Base-by-base conservation (phyloP, 441 rosid genomes). In the Macaranga tanarius region DNA sequence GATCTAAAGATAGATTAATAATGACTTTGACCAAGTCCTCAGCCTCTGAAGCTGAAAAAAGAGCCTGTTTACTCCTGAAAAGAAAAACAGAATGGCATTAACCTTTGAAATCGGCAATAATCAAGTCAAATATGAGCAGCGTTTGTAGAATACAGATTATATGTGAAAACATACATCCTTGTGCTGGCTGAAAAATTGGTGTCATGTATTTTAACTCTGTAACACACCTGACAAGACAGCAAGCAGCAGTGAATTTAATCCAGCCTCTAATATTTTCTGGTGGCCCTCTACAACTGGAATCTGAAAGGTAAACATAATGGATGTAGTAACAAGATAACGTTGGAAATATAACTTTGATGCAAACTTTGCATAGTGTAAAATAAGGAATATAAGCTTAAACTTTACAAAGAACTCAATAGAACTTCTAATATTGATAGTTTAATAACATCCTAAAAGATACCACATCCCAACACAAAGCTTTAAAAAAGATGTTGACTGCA, bases 241-340 rank as follows among this genome's bases (percentile, higher is more conserved):
- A 91, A 54, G 86, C 88, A 61, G 88, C 50, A 7, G 76, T 74
- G 75, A 88, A 77, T 77, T 86, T 90, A 58, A 92, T 80, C 97
- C 97, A 95, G 51, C 82, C 77, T 75, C 81, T 83, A 69, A 89
- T 85, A 82, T 87, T 92, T 79, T 79, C 81, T 60, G 97, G 92
- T 61, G 94, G 93, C 50, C 83, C 92, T 69, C 81, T 75, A 62
- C 25, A 47, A 68, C 71, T 72, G 19, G 76, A 82, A 85, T 82
- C 99, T 92, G 80, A 67, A 83, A 73, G 68, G 45, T 47, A 75
- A 77, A 72, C 34, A 72, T n/a, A 67, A 71, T 13, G 67, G 66
- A 72, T 74, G 60, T 26, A 23, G 50, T 71, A 59, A 71, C 48
- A 40, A 65, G 26, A 56, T 10, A 20, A 57, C 26, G 19, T 34